A percentile compares a stretch with the other conserved stretches of the same genome.
These are phyloP conservation scores for Teunomyces atbi DNA, from an alignment of 805 yeast species.

Conservation along the genomic window DNA sequence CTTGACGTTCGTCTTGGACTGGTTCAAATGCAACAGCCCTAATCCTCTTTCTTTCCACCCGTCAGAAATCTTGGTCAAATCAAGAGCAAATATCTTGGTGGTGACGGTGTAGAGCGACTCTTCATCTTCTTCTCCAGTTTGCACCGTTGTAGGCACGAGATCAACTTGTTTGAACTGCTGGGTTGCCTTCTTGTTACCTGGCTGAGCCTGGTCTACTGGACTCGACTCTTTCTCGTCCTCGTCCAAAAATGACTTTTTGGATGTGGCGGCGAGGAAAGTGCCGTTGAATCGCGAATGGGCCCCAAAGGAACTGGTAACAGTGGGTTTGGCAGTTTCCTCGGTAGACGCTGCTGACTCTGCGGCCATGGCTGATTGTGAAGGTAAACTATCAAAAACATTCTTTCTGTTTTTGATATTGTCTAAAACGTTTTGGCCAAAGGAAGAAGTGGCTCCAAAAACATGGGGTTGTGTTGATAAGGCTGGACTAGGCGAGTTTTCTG, in stretches of 20 bases:
- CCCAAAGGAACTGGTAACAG: constrained; percentile 37
- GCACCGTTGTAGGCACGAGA: constrained; percentile 50
- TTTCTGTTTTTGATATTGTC: constrained; percentile 23
- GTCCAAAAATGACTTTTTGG: constrained; percentile 60
- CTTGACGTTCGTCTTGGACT: constrained; percentile 30
- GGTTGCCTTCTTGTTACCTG: constrained; percentile 18
- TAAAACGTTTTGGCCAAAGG: constrained; percentile 33
- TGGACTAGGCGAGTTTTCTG: constrained; percentile 8
- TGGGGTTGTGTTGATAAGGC: constrained; percentile 12
- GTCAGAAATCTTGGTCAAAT: constrained; percentile 57
- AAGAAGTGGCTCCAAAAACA: constrained; percentile 42
- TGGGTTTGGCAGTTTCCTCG: constrained; percentile 8
- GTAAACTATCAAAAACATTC: constrained; percentile 26
- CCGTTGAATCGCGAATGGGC: constrained; percentile 47
- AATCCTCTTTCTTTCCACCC: constrained; percentile 98
- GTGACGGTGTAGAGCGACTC: constrained; percentile 62
- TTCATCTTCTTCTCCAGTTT: constrained; percentile 93
- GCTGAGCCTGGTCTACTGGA: constrained; percentile 12
- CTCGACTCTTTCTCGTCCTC: constrained; percentile 11
- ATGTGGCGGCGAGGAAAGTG: constrained; percentile 53
- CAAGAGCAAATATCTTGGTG: constrained; percentile 76
- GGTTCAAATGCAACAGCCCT: constrained; percentile 82
- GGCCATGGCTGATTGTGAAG: constrained; percentile 10
- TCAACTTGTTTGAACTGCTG: constrained; percentile 57
- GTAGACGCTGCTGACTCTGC: background rate